Conservation (phyloP, 208 protist species). For the Crithidia bombi region DNA sequence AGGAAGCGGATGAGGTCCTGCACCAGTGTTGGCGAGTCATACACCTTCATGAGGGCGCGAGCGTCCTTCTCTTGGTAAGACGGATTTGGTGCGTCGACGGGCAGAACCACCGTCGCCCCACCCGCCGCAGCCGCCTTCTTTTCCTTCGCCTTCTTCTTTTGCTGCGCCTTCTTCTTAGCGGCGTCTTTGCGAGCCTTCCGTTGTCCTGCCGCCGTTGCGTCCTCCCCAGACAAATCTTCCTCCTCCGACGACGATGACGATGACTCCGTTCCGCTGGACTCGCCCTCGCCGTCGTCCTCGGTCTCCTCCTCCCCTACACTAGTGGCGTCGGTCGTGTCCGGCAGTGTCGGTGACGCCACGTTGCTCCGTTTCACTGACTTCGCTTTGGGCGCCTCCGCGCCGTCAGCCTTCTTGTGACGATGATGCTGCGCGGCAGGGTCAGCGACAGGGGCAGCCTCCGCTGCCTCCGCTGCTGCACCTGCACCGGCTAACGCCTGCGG, state of each 20-base stretch:
- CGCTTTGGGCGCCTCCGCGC: neutral
- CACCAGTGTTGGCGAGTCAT: slow-evolving; percentile 87
- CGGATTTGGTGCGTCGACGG: slow-evolving; percentile 20
- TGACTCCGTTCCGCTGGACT: slow-evolving; percentile 28
- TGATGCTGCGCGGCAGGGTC: neutral
- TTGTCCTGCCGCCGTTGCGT: neutral
- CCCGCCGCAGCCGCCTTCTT: neutral
- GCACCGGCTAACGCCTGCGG: neutral
- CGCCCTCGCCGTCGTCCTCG: slow-evolving; percentile 15
- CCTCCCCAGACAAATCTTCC: neutral
- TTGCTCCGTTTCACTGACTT: slow-evolving; percentile 12
- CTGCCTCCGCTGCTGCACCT: neutral
- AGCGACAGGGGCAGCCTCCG: neutral
- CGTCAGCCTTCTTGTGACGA: slow-evolving; percentile 16
- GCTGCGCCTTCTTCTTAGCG: slow-evolving; percentile 5
- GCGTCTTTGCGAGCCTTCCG: slow-evolving; percentile 10
- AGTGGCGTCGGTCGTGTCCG: slow-evolving; percentile 1
- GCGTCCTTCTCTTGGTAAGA: slow-evolving; percentile 49
- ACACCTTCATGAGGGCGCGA: slow-evolving; percentile 82
- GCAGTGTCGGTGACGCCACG: neutral
- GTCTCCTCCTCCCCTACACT: slow-evolving; percentile 15
- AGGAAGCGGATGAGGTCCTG: slow-evolving; percentile 87
- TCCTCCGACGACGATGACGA: slow-evolving; percentile 14
- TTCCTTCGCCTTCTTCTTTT: slow-evolving; percentile 5
- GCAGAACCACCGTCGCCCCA: slow-evolving; percentile 9